Evolutionary conservation across 352 stramenopile species (phyloP).

Genomic region (Phytophthora boehmeriae): DNA sequence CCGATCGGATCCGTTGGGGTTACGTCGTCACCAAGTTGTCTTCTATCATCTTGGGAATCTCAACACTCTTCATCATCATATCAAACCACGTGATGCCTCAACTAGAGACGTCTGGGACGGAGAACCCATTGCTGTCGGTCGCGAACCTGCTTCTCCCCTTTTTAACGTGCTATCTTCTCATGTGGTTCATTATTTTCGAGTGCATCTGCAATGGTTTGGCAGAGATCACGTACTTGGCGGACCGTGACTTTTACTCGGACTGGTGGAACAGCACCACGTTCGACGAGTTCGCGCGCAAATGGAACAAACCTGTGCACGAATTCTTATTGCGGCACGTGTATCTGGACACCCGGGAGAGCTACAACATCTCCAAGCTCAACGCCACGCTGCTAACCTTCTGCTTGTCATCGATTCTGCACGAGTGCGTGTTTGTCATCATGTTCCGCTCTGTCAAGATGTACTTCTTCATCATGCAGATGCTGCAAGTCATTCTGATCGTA

Average conservation of each 20-base stretch:
- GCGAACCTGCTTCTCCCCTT: conserved; percentile 89
- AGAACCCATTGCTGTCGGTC: conserved; percentile 52
- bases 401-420: conserved; percentile 93
- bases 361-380: conserved; percentile 66
- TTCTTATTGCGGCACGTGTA: conserved; percentile 89
- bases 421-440: conserved; percentile 93
- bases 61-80: conserved; percentile 86
- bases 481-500: conserved; percentile 91
- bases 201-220: conserved; percentile 94
- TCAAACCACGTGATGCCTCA: conserved; percentile 85
- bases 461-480: conserved; percentile 93
- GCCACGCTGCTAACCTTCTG: conserved; percentile 90
- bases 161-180: conserved; percentile 93
- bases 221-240: conserved; percentile 89
- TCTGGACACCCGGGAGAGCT: conserved; percentile 65
- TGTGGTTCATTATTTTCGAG: conserved; percentile 97
- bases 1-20: conserved; percentile 67
- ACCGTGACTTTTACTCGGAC: conserved; percentile 94
- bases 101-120: conserved; percentile 62
- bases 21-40: conserved; percentile 79
- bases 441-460: conserved; percentile 92
- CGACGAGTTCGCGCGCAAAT: conserved; percentile 87
- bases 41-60: conserved; percentile 75
- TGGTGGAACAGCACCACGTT: conserved; percentile 97
- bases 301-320: conserved; percentile 97